phyloP scores from a whole-genome alignment of 2,329 filamentous ascomycete species.

The Talaromyces sp. region DNA sequence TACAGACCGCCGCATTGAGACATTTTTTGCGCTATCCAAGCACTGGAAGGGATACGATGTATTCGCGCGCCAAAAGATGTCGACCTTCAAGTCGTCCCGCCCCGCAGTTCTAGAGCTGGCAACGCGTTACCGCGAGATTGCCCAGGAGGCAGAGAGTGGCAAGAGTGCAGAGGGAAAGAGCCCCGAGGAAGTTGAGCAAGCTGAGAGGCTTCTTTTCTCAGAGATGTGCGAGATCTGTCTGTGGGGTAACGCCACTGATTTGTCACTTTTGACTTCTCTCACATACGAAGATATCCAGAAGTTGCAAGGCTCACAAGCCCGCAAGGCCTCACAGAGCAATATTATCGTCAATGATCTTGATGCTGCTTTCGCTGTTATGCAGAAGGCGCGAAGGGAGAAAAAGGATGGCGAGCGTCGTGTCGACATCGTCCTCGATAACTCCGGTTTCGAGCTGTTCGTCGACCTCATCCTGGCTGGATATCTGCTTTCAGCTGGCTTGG shows the following conservation, averaged over 20 bases:
- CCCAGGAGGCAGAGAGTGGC: conserved; percentile 65
- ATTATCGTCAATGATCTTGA: conserved; percentile 86
- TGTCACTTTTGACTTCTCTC: conserved; percentile 85
- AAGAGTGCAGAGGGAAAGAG: conserved; percentile 43
- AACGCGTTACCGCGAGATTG: conserved; percentile 73
- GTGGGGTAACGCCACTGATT: conserved; percentile 95
- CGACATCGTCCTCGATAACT: conserved; percentile 95
- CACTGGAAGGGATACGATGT: conserved; percentile 92
- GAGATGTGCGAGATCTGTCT: conserved; percentile 97
- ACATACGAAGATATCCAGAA: conserved; percentile 97
- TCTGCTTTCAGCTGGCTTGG: conserved; percentile 79
- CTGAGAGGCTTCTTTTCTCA: conserved; percentile 76
- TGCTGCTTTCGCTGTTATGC: conserved; percentile 60
- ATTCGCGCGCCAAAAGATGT: conserved; percentile 86
- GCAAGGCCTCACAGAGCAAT: conserved; percentile 86
- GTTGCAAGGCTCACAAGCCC: conserved; percentile 83
- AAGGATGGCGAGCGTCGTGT: conserved; percentile 71
- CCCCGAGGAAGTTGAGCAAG: conserved; percentile 59
- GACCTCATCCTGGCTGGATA: conserved; percentile 92
- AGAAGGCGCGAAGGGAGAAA: conserved; percentile 55
- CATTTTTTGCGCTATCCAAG: conserved; percentile 72
- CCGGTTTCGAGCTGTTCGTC: conserved; percentile 95
- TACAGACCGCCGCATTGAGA: conserved; percentile 70
- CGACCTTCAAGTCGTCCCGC: conserved; percentile 88
- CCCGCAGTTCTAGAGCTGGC: conserved; percentile 83